A percentile compares a stretch with the other conserved stretches of the same genome.
phyloP scores from a whole-genome alignment of 805 yeast genomes.

The Kazachstania taianensis region DNA sequence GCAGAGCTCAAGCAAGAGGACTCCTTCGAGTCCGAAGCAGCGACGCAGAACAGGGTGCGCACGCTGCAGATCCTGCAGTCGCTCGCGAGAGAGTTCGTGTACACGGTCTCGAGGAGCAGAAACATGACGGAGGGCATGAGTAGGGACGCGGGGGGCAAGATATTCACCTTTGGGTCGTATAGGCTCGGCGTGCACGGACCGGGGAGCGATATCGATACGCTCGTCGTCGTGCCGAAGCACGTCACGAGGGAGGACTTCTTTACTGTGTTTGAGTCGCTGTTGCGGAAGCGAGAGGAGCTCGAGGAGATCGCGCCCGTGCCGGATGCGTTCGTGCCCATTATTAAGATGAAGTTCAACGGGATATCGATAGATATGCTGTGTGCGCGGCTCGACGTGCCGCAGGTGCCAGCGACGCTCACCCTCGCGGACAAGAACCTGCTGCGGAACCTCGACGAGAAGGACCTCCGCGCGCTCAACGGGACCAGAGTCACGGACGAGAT shows the following conservation, averaged over 20 bases:
- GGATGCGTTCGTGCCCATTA: conserved; percentile 96
- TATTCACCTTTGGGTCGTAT: conserved; percentile 93
- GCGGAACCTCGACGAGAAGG: conserved; percentile 83
- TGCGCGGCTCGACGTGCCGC: conserved; percentile 74
- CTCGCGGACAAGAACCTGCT: conserved; percentile 77
- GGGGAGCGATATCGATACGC: conserved; percentile 93
- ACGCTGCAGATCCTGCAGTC: conserved; percentile 64
- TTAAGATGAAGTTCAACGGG: conserved; percentile 78
- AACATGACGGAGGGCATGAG: conserved; percentile 99
- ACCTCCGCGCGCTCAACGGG: conserved; percentile 83
- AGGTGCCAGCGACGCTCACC: conserved; percentile 65
- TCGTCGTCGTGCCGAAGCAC: conserved; percentile 95
- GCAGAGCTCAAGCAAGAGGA: conserved; percentile 72
- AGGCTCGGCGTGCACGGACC: conserved; percentile 95
- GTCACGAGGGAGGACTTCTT: conserved; percentile 86
- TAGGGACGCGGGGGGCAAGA: conserved; percentile 91
- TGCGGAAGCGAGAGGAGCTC: conserved; percentile 66
- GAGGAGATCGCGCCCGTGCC: conserved; percentile 91
- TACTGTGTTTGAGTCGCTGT: conserved; percentile 59
- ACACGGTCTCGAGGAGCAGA: conserved; percentile 62
- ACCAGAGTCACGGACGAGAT: conserved; percentile 97
- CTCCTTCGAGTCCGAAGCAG: conserved; percentile 81
- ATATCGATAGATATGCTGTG: conserved; percentile 88
- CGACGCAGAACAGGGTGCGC: conserved; percentile 69
- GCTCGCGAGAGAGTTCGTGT: conserved; percentile 73